phyloP scores from a whole-genome alignment of 2,329 filamentous ascomycete genomes.

The Colletotrichum tropicicola region DNA sequence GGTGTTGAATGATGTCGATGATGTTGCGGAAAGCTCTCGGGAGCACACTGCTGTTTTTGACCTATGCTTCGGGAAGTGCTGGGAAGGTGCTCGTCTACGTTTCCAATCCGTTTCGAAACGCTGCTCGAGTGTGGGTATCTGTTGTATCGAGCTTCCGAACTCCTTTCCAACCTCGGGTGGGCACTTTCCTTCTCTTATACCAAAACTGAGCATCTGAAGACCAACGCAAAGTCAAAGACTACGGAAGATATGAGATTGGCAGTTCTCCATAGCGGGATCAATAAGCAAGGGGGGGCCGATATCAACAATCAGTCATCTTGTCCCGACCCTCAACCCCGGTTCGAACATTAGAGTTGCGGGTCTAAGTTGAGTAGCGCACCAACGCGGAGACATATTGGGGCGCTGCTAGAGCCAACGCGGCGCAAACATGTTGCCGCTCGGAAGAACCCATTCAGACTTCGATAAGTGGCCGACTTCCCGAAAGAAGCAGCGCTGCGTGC shows the following conservation, averaged over 20 bases:
- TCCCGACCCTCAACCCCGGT: no score
- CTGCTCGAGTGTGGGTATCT: neutral
- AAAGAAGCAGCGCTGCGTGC: no score
- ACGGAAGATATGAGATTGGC: no score
- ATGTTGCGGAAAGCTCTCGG: neutral
- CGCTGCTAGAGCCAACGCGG: no score
- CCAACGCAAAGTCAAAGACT: neutral
- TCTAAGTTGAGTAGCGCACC: no score
- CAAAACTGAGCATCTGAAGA: neutral
- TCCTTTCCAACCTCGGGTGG: neutral
- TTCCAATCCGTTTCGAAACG: slow-evolving; percentile 22
- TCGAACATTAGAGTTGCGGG: no score
- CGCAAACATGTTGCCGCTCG: no score
- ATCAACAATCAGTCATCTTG: no score
- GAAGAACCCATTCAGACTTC: neutral
- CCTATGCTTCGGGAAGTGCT: neutral
- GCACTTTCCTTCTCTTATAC: neutral
- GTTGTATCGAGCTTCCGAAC: neutral
- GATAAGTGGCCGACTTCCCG: neutral
- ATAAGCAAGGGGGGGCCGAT: no score
- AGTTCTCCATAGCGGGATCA: no score
- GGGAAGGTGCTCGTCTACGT: slow-evolving; percentile 5
- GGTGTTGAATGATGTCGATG: neutral
- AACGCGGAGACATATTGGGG: no score
- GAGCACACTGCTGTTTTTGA: neutral